Evolutionary conservation across 2,329 filamentous ascomycete genomes (phyloP).

Genomic region (Pestalotiopsis sp.): DNA sequence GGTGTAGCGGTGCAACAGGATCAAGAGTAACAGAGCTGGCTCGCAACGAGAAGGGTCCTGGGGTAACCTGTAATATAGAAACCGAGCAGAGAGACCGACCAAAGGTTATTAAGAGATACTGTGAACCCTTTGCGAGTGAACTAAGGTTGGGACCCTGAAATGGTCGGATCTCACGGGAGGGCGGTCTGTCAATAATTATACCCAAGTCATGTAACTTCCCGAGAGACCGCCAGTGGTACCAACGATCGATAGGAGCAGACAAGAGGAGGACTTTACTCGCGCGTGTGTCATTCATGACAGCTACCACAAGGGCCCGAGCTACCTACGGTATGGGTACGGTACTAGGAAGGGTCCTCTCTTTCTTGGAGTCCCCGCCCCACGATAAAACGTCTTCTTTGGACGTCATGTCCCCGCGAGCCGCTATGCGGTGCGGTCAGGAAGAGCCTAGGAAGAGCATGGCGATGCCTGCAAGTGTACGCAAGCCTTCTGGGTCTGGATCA

Average conservation of each 20-base stretch:
- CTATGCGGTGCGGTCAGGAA: not conserved
- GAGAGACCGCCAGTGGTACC: not conserved
- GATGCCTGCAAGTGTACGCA: not conserved
- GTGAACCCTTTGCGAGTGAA: not conserved
- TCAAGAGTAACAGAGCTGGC: too few relatives aligned
- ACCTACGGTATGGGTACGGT: too few relatives aligned
- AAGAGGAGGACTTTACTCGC: not conserved
- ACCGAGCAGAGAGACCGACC: not conserved
- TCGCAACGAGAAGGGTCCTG: not conserved
- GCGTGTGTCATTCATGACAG: not conserved
- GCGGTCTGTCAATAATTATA: constrained; percentile 7
- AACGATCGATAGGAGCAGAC: not conserved
- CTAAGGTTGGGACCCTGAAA: not conserved
- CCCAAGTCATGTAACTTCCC: constrained; percentile 1
- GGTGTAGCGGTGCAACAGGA: not conserved
- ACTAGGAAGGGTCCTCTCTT: not conserved
- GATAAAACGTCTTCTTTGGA: not conserved
- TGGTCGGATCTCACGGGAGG: constrained; percentile 6
- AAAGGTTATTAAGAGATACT: not conserved
- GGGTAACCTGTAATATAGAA: not conserved
- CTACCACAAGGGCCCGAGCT: not conserved
- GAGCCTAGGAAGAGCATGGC: not conserved
- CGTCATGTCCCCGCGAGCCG: not conserved
- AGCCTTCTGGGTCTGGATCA: not conserved
- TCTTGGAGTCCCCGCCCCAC: not conserved